Evolutionary conservation across 1,284 basidiomycete species (phyloP), one percentile per base, ranked within the genome.

Genomic region (Tremellales sp.): DNA sequence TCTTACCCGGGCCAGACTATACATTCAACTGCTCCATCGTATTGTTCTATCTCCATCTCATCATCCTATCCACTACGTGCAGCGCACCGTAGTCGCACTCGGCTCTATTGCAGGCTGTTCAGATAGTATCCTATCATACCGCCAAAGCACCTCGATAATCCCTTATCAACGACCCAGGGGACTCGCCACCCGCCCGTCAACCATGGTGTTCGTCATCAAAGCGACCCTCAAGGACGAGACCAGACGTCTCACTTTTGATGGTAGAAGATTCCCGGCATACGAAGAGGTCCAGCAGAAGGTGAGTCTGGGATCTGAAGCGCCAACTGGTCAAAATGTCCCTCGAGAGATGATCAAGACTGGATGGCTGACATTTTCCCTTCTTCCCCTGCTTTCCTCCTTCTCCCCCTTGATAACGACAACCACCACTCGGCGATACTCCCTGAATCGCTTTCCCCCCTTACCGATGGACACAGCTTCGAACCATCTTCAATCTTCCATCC

Each of bases 211-310:
- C 48, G 63, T 70, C 42, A 63, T 72, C 58, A 70, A 70, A 50
- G 71, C 70, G 1, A 71, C 70, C 5, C 60, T 69, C 45, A 66
- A 63, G 48, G 70, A 71, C 44, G 67, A 70, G 56, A 73, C 70
- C n/a, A 52, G 70, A 35, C 66, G 64, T 36, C 52, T 73, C 47
- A 51, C 57, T 14, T 70, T 73, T 40, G 62, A 68, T 16, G 52
- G 58, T 16, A 42, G 50, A 8, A 61, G 51, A 22, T 71, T 73
- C 52, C 71, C 71, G 0, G 50, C 57, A 2, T 71, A 70, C 45
- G 47, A 47, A 0, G 63, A 71, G 16, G 53, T 73, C 14, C 68
- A 71, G 51, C 48, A 52, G 27, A 70, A 68, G 61, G 68, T 72
- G 52, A 57, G 68, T 57, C 9, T 26, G 26, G 21, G 13, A 19